Conservation (phyloP, 2,329 filamentous ascomycete genomes). For the Ramichloridium luteum region DNA sequence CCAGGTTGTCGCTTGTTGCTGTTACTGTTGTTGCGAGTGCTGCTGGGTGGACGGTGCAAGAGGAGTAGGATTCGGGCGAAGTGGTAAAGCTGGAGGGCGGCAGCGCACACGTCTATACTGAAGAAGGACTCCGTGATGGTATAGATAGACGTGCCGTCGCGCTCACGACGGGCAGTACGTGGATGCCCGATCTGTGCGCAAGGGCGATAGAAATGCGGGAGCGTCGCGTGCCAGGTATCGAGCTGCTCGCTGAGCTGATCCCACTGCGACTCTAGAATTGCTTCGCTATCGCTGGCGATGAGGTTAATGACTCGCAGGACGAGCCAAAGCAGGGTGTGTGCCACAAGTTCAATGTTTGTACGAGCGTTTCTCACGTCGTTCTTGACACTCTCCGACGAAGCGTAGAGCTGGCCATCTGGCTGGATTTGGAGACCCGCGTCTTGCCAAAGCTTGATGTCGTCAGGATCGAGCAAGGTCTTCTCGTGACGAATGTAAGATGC, state of each 20-base stretch:
- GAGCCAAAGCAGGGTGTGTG: conserved; percentile 53
- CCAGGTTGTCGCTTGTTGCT: too few species aligned
- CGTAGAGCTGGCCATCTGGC: conserved; percentile 34
- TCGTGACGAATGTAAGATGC: conserved; percentile 44
- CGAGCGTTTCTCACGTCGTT: conserved; percentile 36
- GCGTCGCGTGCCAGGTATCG: conserved; percentile 45
- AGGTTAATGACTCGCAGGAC: conserved; percentile 54
- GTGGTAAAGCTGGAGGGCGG: conserved; percentile 53
- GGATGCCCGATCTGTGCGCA: conserved; percentile 32
- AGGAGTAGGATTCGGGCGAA: conserved; percentile 50
- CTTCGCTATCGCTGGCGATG: conserved; percentile 41
- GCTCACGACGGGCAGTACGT: conserved; percentile 6
- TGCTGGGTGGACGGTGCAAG: conserved; percentile 43
- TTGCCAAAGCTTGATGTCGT: conserved; percentile 49
- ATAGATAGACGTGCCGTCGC: conserved; percentile 4
- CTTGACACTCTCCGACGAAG: conserved; percentile 38
- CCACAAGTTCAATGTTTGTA: conserved; percentile 33
- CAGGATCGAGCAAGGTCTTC: conserved; percentile 48
- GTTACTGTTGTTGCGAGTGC: conserved; percentile 33
- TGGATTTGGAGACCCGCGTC: conserved; percentile 49
- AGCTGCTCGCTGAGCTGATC: conserved; percentile 44
- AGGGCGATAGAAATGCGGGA: conserved; percentile 49
- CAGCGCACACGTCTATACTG: conserved; percentile 49
- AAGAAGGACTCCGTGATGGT: conserved; percentile 47
- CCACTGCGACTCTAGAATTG: conserved; percentile 33